Conservation (phyloP, 768 basidiomycete genomes). For the Phaeotremella skinneri region DNA sequence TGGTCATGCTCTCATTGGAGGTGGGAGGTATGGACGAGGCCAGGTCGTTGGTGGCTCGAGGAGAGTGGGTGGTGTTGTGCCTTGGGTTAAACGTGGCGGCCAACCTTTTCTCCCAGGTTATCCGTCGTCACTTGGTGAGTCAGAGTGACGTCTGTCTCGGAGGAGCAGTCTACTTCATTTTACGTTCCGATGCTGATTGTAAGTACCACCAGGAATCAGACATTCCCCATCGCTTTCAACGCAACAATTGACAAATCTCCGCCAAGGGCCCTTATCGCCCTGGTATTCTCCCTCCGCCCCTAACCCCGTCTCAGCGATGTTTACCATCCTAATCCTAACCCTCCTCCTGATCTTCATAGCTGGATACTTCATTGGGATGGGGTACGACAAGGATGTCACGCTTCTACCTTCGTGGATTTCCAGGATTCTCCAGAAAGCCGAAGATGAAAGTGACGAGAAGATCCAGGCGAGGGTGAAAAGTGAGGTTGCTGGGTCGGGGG, state of each 20-base stretch:
- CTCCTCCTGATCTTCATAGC: constrained; percentile 18
- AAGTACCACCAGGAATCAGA: background rate
- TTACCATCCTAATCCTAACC: constrained; percentile 14
- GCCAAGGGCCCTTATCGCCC: constrained; percentile 1
- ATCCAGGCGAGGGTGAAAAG: background rate
- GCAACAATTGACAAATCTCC: background rate
- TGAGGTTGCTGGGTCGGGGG: constrained; percentile 9
- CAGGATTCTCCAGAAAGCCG: background rate
- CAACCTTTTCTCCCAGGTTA: no score
- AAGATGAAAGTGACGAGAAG: constrained; percentile 7
- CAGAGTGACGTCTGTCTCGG: constrained; percentile 1
- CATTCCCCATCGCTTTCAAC: background rate
- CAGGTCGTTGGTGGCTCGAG: no score
- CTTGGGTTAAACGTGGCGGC: background rate
- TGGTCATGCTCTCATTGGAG: background rate
- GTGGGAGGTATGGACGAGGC: no score
- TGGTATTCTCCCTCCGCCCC: constrained; percentile 24
- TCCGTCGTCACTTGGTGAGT: no score
- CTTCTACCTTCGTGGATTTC: constrained; percentile 2
- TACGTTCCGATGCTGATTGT: background rate
- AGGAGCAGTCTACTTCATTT: constrained; percentile 7
- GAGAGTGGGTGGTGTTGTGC: background rate
- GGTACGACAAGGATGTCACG: constrained; percentile 31
- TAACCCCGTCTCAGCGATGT: constrained; percentile 13
- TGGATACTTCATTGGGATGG: constrained; percentile 22